Evolutionary conservation across 331 rosid genomes (phyloP).

Genomic region (Telfairia occidentalis): DNA sequence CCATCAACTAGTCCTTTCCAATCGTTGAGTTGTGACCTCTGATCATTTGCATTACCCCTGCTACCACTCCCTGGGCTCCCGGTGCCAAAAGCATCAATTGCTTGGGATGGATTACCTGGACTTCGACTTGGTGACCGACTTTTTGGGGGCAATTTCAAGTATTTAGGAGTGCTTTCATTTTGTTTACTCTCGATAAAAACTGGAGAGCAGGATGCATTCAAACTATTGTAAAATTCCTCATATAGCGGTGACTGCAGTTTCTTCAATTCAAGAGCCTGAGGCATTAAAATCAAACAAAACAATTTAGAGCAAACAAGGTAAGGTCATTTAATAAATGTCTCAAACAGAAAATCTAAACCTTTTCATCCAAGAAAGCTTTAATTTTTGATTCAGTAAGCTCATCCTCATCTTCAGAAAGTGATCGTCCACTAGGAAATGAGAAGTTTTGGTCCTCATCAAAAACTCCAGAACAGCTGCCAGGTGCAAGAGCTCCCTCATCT

Average conservation of each 20-base stretch:
- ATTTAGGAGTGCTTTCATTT: slow-evolving; percentile 54
- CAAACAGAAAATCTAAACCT: slow-evolving; percentile 41
- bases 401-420: slow-evolving; percentile 80
- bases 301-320: neutral
- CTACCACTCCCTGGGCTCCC: slow-evolving; percentile 83
- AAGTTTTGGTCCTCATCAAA: slow-evolving; percentile 37
- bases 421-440: slow-evolving; percentile 57
- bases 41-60: slow-evolving; percentile 43
- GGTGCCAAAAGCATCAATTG: slow-evolving; percentile 30
- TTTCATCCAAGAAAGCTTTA: slow-evolving; percentile 81
- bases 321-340: neutral
- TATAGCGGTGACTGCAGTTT: slow-evolving; percentile 85
- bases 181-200: slow-evolving; percentile 31
- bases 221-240: slow-evolving; percentile 86
- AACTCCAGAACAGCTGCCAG: slow-evolving; percentile 30
- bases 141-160: slow-evolving; percentile 89
- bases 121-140: slow-evolving; percentile 74
- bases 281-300: slow-evolving; percentile 7
- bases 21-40: slow-evolving; percentile 32
- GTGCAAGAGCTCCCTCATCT: slow-evolving; percentile 28
- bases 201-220: slow-evolving; percentile 61
- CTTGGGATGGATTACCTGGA: slow-evolving; percentile 51
- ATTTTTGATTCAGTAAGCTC: slow-evolving; percentile 91
- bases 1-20: slow-evolving; percentile 55
- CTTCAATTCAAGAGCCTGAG: slow-evolving; percentile 89